phyloP scores from a whole-genome alignment of 1,284 basidiomycete species.

The Peniophora sp. region DNA sequence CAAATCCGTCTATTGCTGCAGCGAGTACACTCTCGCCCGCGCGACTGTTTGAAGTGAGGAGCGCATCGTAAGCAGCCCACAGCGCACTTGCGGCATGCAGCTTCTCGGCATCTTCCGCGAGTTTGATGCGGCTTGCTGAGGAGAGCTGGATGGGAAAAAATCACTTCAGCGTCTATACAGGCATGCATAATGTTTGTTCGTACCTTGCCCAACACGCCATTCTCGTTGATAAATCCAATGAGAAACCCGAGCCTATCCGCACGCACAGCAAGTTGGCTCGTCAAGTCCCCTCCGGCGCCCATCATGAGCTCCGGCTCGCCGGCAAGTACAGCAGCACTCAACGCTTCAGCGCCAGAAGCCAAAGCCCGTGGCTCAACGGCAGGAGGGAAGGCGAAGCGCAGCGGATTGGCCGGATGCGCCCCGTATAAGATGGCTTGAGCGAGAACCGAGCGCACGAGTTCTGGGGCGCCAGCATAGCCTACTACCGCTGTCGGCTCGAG shows the following conservation, averaged over 20 bases:
- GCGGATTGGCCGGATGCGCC: constrained; percentile 67
- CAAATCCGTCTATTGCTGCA: constrained; percentile 58
- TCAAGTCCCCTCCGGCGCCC: constrained; percentile 68
- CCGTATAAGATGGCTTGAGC: constrained; percentile 85
- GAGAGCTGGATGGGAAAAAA: constrained; percentile 57
- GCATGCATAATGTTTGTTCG: neutral
- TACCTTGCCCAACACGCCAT: constrained; percentile 71
- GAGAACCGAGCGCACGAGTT: constrained; percentile 38
- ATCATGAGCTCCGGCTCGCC: constrained; percentile 69
- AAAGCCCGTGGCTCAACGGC: constrained; percentile 75
- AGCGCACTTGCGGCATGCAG: constrained; percentile 76
- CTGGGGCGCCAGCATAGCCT: constrained; percentile 49
- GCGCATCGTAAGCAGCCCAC: constrained; percentile 78
- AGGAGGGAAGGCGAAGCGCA: constrained; percentile 77
- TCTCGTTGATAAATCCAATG: constrained; percentile 83
- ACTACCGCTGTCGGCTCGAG: constrained; percentile 16
- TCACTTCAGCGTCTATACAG: neutral
- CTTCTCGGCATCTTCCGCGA: constrained; percentile 87
- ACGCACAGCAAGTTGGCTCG: constrained; percentile 70
- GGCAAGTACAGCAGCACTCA: constrained; percentile 64
- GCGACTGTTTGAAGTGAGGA: constrained; percentile 35
- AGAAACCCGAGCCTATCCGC: constrained; percentile 75
- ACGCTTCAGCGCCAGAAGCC: constrained; percentile 72
- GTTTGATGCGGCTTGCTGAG: constrained; percentile 64
- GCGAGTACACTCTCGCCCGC: constrained; percentile 49